A percentile compares a stretch with the other conserved stretches of the same genome.
Evolutionary conservation across 805 yeast genomes (phyloP).

Genomic region (Kodamaea jinghongensis): DNA sequence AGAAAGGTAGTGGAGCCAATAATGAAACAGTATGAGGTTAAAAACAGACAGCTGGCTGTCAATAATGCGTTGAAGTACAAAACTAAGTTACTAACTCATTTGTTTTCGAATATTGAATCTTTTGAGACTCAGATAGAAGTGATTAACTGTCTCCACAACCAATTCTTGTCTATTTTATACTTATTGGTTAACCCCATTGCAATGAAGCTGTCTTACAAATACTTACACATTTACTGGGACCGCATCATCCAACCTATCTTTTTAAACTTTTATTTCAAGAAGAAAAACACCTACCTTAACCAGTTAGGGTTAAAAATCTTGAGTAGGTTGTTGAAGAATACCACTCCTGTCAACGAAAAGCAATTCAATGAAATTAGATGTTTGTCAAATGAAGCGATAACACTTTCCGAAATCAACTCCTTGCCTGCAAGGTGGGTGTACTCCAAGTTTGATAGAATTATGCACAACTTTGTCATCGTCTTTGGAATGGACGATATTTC

Average conservation of each 20-base stretch:
- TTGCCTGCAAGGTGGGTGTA: slow-evolving; percentile 35
- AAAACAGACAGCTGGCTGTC: slow-evolving; percentile 15
- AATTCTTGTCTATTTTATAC: slow-evolving; percentile 30
- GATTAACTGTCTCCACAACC: slow-evolving; percentile 28
- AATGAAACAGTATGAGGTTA: slow-evolving; percentile 9
- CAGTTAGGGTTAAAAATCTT: slow-evolving; percentile 29
- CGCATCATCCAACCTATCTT: slow-evolving; percentile 32
- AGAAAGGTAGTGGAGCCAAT: slow-evolving; percentile 18
- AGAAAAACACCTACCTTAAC: slow-evolving; percentile 23
- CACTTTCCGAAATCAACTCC: slow-evolving; percentile 29
- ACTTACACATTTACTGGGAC: slow-evolving; percentile 38
- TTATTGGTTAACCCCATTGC: slow-evolving; percentile 21
- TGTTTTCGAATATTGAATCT: slow-evolving; percentile 22
- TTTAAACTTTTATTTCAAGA: slow-evolving; percentile 32
- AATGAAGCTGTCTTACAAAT: slow-evolving; percentile 19
- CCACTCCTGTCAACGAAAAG: slow-evolving; percentile 19
- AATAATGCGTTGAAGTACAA: slow-evolving; percentile 20
- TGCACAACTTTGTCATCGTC: slow-evolving; percentile 23
- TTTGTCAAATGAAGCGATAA: slow-evolving; percentile 30
- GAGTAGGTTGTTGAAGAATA: slow-evolving; percentile 22
- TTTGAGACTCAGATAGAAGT: slow-evolving; percentile 20
- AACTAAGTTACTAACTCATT: slow-evolving; percentile 28
- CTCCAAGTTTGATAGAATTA: slow-evolving; percentile 27
- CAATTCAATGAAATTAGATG: slow-evolving; percentile 28
- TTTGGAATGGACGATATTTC: slow-evolving; percentile 23